These are phyloP conservation scores for Metrosideros polymorpha DNA, from an alignment of 441 rosid genomes.

Conservation along the genomic window DNA sequence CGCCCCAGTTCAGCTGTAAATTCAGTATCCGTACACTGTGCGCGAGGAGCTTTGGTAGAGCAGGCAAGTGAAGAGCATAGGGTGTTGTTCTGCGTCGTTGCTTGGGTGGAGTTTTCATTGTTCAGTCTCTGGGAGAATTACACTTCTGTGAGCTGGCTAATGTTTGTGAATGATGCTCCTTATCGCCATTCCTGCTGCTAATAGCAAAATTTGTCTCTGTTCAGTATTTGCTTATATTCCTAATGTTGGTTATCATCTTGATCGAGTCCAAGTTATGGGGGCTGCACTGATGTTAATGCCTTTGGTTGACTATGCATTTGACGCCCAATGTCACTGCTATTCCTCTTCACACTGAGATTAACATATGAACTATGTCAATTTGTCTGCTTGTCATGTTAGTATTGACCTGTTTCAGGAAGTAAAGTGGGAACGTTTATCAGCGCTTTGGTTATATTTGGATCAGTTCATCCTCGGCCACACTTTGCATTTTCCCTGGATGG, in stretches of 20 bases:
- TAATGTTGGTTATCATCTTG: not conserved
- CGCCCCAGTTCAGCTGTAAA: constrained; percentile 1
- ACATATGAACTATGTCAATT: not conserved
- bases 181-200: too few species aligned
- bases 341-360: not conserved
- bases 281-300: not conserved
- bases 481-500: constrained; percentile 33
- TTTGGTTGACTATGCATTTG: not conserved
- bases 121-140: too few species aligned
- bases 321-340: not conserved
- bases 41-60: constrained; percentile 2
- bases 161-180: too few species aligned
- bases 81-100: not conserved
- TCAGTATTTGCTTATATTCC: not conserved
- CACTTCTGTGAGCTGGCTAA: too few species aligned
- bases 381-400: not conserved
- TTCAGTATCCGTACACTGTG: not conserved
- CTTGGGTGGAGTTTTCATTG: not conserved
- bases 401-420: constrained; percentile 17
- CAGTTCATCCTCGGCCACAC: constrained; percentile 2
- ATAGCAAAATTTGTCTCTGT: not conserved
- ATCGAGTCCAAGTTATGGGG: not conserved
- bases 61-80: constrained; percentile 14
- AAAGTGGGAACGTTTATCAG: constrained; percentile 18
- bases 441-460: constrained; percentile 21